Evolutionary conservation across 257 asterid species (phyloP), one percentile per base, ranked within the genome.

Genomic region (Solanum paucissectum): DNA sequence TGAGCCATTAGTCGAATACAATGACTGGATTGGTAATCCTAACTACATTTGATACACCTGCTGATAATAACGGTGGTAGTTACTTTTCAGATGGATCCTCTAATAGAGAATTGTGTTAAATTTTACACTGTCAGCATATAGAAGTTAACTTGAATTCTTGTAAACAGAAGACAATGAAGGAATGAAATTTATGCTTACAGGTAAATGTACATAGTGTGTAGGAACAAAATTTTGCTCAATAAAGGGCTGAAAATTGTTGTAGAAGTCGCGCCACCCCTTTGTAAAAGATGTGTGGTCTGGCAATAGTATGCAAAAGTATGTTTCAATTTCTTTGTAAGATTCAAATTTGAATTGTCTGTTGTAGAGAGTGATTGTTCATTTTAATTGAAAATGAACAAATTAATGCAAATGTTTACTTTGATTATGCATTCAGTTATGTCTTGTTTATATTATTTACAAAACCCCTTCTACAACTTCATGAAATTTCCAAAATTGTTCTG

Each of bases 241-340:
- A 5, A 27, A 37, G 85, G 85, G 85, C 29, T 18, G 27, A 81
- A 88, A 87, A 55, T 83, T 49, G 86, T 32, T 84, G 83, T 87
- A 86, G 74, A 11, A 21, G 21, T 27, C 21, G 85, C 58, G 90
- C 91, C 89, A 46, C 91, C 90, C 90, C 86, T 86, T 10, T 49
- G 37, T 79, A 40, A 72, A 72, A 83, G 46, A 72, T 79, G 79
- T 34, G 91, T 86, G 91, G 91, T 86, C 83, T 90, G 89, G 90
- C 90, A 37, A 38, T 55, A 29, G 13, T 10, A 74, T 36, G 52
- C 27, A 37, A 38, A 52, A 20, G 25, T 20, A 2, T 84, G 55
- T 12, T 60, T 58, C 83, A 74, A 10, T 68, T 23, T 4, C 9
- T 44, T 58, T 21, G 7, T 7, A 29, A 18, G 64, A 11, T 82